phyloP scores from a whole-genome alignment of 306 rosid species.

The Trichosanthes truncata region DNA sequence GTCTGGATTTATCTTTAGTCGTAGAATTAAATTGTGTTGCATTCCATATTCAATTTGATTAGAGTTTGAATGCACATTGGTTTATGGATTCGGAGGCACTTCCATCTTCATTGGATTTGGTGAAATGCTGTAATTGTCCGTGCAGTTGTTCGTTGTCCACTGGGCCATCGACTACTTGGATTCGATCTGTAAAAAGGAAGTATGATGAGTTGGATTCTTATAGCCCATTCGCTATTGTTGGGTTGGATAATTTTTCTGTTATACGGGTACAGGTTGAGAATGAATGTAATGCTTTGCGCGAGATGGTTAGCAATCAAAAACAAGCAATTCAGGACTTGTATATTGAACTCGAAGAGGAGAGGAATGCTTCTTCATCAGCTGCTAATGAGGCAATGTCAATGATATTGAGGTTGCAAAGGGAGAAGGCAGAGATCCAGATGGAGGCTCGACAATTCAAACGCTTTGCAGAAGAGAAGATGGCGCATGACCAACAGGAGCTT shows the following conservation, averaged over 20 bases:
- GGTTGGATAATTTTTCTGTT: constrained; percentile 24
- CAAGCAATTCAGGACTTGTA: constrained; percentile 58
- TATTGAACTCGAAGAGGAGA: constrained; percentile 86
- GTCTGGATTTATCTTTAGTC: constrained; percentile 16
- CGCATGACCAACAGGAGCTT: constrained; percentile 78
- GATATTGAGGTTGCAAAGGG: constrained; percentile 96
- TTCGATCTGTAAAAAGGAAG: constrained; percentile 77
- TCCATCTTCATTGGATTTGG: constrained; percentile 41
- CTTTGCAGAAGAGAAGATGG: constrained; percentile 83
- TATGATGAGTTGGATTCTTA: constrained; percentile 50
- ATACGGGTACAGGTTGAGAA: constrained; percentile 62
- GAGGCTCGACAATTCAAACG: constrained; percentile 94
- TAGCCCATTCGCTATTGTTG: constrained; percentile 33
- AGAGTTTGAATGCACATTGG: constrained; percentile 28
- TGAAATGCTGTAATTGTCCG: constrained; percentile 53
- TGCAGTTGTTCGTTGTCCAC: constrained; percentile 43
- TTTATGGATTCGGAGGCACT: constrained; percentile 48
- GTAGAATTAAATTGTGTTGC: constrained; percentile 10
- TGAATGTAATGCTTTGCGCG: constrained; percentile 74
- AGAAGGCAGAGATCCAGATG: constrained; percentile 97
- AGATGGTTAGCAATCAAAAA: constrained; percentile 67
- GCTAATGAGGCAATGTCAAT: constrained; percentile 98
- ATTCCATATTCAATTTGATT: constrained; percentile 16
- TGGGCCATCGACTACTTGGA: constrained; percentile 54
- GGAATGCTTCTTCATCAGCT: constrained; percentile 84